Evolutionary conservation across 345 rosid species (phyloP), one percentile per base, ranked within the genome.

Genomic region (Ceriops zippeliana): DNA sequence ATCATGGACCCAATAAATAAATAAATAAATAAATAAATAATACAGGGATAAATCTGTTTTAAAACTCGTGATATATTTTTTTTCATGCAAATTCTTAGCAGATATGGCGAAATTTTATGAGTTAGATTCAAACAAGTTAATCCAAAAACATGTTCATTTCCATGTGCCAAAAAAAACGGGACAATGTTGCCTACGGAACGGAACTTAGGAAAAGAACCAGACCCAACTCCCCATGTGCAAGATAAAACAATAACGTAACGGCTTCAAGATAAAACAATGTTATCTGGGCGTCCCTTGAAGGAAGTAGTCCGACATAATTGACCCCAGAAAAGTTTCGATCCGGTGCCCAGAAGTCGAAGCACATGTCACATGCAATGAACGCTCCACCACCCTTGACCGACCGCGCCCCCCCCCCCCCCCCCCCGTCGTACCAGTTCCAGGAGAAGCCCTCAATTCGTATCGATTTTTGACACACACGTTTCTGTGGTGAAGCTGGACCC

Each of bases 281-380:
- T 24, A 24, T 24, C 26, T 24, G 26, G 26, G 26, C 26, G 26
- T 24, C 26, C 26, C 26, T 24, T 24, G 26, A 24, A 24, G 26
- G n/a, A 30, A 52, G 70, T 34, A 16, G 42, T 53, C 34, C n/a
- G 2, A 21, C 7, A 19, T 3, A 20, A 26, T 47, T 37, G 52
- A 51, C 46, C 4, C 38, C 13, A 47, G 20, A 1, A n/a, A 37
- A 37, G 28, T 70, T 30, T 64, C 53, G 34, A 47, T 61, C 20
- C 19, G 68, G 38, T 71, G 70, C 70, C 71, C 76, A 15, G 35
- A 61, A 53, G 22, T 62, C 62, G 57, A 68, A 42, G 70, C 47
- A 52, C 67, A 38, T 70, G 31, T 64, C 74, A 71, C 76, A 75
- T 63, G 73, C 79, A 47, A 30, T 30, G 71, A 68, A 71, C 73